Conservation (phyloP, 768 basidiomycete species). For the Mycena sanguinolenta region DNA sequence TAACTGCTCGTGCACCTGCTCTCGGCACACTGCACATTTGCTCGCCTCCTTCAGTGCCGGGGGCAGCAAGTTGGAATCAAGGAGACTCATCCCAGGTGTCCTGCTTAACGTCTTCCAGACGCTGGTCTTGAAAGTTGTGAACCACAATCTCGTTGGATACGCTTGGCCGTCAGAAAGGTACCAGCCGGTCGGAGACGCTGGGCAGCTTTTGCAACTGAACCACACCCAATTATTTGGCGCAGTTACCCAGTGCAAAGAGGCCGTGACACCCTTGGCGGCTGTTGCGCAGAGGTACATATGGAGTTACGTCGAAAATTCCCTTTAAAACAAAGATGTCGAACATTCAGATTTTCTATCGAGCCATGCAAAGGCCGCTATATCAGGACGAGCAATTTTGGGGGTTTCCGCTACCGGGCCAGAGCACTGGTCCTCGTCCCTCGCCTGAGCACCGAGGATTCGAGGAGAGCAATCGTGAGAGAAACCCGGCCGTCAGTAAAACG, state of each 20-base stretch:
- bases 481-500: too few relatives aligned
- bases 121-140: neutral
- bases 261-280: neutral
- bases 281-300: neutral
- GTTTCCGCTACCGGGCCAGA: too few relatives aligned
- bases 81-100: neutral
- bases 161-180: neutral
- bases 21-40: neutral
- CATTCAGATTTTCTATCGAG: too few relatives aligned
- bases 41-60: neutral
- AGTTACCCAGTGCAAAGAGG: neutral
- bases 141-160: neutral
- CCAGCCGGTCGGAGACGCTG: neutral
- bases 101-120: neutral
- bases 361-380: too few relatives aligned
- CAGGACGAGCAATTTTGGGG: too few relatives aligned
- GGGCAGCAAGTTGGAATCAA: neutral
- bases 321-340: too few relatives aligned
- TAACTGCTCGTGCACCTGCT: neutral
- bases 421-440: too few relatives aligned
- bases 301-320: too few relatives aligned
- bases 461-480: too few relatives aligned
- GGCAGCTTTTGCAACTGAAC: neutral
- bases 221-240: neutral
- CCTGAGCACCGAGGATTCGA: too few relatives aligned